A percentile compares a stretch with the other conserved stretches of the same genome.
These are phyloP conservation scores for Gardenia jasminoides DNA, from an alignment of 257 asterid genomes.

Conservation along the genomic window DNA sequence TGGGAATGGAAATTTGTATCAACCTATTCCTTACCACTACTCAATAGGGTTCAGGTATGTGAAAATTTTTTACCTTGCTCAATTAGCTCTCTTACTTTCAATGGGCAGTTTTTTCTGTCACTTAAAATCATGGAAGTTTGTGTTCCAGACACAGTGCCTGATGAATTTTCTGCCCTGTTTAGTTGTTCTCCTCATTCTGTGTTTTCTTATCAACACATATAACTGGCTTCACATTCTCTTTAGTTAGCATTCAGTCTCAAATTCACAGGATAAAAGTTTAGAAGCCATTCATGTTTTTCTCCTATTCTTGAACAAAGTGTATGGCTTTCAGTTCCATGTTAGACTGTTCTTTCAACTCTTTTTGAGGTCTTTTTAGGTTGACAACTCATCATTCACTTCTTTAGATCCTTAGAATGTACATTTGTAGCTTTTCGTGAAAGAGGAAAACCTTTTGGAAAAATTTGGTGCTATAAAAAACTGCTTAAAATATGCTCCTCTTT, in stretches of 20 bases:
- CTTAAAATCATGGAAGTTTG: not conserved
- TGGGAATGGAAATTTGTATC: slow-evolving; percentile 42
- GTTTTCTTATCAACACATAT: not conserved
- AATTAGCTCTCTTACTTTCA: not conserved
- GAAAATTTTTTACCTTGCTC: not conserved
- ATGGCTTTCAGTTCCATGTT: not conserved
- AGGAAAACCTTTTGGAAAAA: not conserved
- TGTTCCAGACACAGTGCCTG: not conserved
- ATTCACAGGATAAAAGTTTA: not conserved
- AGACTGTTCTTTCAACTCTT: not conserved
- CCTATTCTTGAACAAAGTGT: not conserved
- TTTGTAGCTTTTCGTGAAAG: not conserved
- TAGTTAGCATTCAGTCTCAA: not conserved
- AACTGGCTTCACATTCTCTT: not conserved
- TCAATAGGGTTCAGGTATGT: slow-evolving; percentile 43
- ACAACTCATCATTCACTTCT: not conserved
- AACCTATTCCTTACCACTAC: slow-evolving; percentile 47
- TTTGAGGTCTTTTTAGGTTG: not conserved
- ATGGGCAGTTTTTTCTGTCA: not conserved
- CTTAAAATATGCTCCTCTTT: not conserved
- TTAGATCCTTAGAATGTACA: not conserved
- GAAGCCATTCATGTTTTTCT: not conserved
- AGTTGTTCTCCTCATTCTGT: not conserved
- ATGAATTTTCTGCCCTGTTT: not conserved
- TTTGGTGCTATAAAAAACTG: not conserved